Conservation (phyloP, 1,284 basidiomycete genomes). For the Erythrobasidium hasegawianum region DNA sequence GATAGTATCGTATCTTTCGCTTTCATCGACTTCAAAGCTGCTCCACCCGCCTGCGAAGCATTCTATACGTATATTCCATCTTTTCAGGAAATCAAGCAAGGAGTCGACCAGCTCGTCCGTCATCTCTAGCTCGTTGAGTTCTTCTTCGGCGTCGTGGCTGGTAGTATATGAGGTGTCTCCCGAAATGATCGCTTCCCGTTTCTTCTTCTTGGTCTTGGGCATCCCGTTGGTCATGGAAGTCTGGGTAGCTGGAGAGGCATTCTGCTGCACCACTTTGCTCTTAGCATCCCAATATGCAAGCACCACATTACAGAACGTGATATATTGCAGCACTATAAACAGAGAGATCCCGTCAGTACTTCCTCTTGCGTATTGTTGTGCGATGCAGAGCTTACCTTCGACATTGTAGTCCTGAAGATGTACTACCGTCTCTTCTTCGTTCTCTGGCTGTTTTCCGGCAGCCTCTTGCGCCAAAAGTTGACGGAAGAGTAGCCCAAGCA, state of each 20-base stretch:
- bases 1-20: slow-evolving; percentile 52
- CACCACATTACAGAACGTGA: slow-evolving; percentile 81
- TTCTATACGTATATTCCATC: slow-evolving; percentile 59
- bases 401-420: slow-evolving; percentile 90
- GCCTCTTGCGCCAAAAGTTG: slow-evolving; percentile 39
- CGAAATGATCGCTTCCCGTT: slow-evolving; percentile 5
- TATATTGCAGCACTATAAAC: slow-evolving; percentile 40
- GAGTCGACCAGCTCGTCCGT: slow-evolving; percentile 61
- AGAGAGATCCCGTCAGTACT: neutral
- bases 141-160: slow-evolving; percentile 35
- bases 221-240: slow-evolving; percentile 12
- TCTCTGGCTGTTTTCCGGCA: neutral
- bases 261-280: too few relatives aligned
- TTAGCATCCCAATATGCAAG: slow-evolving; percentile 60
- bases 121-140: slow-evolving; percentile 59
- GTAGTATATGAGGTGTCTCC: slow-evolving; percentile 28
- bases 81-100: slow-evolving; percentile 61
- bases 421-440: slow-evolving; percentile 55
- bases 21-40: slow-evolving; percentile 50
- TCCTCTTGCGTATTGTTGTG: neutral
- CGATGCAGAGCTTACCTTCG: slow-evolving; percentile 37
- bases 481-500: slow-evolving; percentile 63
- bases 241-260: neutral
- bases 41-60: slow-evolving; percentile 84
- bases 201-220: slow-evolving; percentile 10